These are phyloP conservation scores for Aspergillus sclerotioniger DNA, from an alignment of 495 filamentous ascomycete species.

Conservation along the genomic window DNA sequence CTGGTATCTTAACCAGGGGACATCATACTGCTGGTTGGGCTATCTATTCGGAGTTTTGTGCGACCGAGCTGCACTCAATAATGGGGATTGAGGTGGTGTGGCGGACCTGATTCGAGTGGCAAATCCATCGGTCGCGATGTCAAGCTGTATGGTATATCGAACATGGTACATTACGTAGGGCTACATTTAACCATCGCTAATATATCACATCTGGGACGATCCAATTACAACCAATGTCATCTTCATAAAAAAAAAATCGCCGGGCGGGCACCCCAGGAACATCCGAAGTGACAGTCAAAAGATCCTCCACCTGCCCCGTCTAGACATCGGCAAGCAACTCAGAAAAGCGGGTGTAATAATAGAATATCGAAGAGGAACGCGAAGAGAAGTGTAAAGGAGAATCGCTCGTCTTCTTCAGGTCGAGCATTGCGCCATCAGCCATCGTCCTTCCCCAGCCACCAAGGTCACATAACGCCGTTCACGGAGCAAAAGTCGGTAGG, in stretches of 20 bases:
- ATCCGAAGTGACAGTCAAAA: not conserved
- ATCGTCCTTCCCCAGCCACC: constrained; percentile 22
- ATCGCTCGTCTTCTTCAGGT: constrained; percentile 19
- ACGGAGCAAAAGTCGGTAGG: constrained; percentile 15
- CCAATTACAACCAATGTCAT: constrained; percentile 18
- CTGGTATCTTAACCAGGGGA: no score
- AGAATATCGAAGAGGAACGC: not conserved
- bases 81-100: no score
- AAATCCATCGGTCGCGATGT: no score
- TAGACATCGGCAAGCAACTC: not conserved
- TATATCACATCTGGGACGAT: constrained; percentile 4
- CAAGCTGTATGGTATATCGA: not conserved
- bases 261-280: not conserved
- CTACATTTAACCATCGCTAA: constrained; percentile 6
- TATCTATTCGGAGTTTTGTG: not conserved
- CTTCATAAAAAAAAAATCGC: not conserved
- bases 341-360: constrained; percentile 3
- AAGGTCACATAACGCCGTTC: constrained; percentile 22
- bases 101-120: not conserved
- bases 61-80: not conserved
- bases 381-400: constrained; percentile 12
- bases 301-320: not conserved
- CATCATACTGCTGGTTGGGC: no score
- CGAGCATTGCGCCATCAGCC: constrained; percentile 27
- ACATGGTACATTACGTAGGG: constrained; percentile 10